phyloP scores from a whole-genome alignment of 352 stramenopile genomes.

The Phytophthora rubi region DNA sequence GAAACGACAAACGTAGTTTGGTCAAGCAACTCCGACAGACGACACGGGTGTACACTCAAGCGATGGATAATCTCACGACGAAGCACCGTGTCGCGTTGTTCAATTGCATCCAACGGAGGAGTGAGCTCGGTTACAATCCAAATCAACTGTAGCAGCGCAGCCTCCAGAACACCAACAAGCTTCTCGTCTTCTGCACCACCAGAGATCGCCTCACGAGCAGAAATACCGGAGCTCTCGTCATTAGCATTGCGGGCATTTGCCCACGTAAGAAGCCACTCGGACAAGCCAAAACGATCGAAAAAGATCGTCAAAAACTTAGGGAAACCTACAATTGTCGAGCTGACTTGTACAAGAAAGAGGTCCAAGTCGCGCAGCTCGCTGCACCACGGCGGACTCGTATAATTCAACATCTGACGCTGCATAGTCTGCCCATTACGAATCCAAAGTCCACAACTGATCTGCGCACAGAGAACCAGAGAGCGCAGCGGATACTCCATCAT shows the following conservation, averaged over 20 bases:
- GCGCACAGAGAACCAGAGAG: slow-evolving; percentile 74
- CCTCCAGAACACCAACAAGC: slow-evolving; percentile 71
- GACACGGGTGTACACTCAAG: slow-evolving; percentile 73
- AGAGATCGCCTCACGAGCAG: slow-evolving; percentile 24
- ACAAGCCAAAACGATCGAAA: slow-evolving; percentile 82
- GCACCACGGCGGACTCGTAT: slow-evolving; percentile 77
- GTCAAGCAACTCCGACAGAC: slow-evolving; percentile 78
- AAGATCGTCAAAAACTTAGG: slow-evolving; percentile 79
- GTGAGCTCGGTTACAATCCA: slow-evolving; percentile 90
- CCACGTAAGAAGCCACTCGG: slow-evolving; percentile 76
- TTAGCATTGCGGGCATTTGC: slow-evolving; percentile 50
- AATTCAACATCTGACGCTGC: slow-evolving; percentile 83
- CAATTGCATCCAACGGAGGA: slow-evolving; percentile 62
- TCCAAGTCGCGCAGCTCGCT: slow-evolving; percentile 78
- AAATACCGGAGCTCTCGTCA: slow-evolving; percentile 53
- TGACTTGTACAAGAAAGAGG: slow-evolving; percentile 77
- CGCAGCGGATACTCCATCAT: slow-evolving; percentile 84
- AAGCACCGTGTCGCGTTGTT: slow-evolving; percentile 68
- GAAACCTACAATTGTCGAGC: slow-evolving; percentile 62
- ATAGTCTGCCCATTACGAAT: slow-evolving; percentile 88
- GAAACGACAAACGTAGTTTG: slow-evolving; percentile 81
- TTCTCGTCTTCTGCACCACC: slow-evolving; percentile 60
- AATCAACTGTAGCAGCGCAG: slow-evolving; percentile 82
- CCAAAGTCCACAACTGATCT: slow-evolving; percentile 83
- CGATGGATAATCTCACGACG: slow-evolving; percentile 90